Base-by-base conservation (phyloP, 2,329 filamentous ascomycete species). In the Dendrostoma leiphaemia region DNA sequence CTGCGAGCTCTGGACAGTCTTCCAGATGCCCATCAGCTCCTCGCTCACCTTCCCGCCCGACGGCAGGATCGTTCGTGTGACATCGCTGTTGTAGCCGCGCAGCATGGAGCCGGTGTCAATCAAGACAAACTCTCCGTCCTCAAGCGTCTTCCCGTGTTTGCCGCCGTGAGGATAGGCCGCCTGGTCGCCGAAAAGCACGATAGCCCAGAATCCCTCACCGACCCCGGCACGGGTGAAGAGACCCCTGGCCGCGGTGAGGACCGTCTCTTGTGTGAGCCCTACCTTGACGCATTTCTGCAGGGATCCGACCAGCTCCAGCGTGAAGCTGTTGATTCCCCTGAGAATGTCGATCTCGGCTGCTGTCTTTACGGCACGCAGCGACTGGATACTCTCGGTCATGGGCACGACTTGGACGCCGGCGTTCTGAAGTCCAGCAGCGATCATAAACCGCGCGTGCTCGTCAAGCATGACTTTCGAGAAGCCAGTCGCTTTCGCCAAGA, bases 81-180 rank as follows among this genome's bases (percentile, higher is more conserved):
- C 65, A 8, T 67, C 65, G 54, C 63, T 65, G 19, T 61, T 61
- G 50, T 67, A 67, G 49, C 57, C 64, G 24, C 65, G 64, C 44
- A 67, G 54, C n/a, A 23, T 40, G 26, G 64, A 66, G 4, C 65
- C 64, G 26, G 66, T 67, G 47, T 67, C 65, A 21, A 66, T 55
- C 47, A 66, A 60, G 23, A 65, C 64, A 34, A 65, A 67, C 53
- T 67, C 64, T 44, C 59, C 57, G 3, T 64, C 59, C 4, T 23
- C 52, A 26, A 67, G 55, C 46, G 60, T 63, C 48, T 60, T 63
- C 34, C 64, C 65, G 34, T 53, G 50, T 56, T 64, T 60, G 8
- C 65, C 64, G 7, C 65, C 64, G 35, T 66, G 65, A 6, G 64
- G 65, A 50, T 63, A 66, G 17, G 64, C 64, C 12, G 64, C 65